phyloP scores from a whole-genome alignment of 257 asterid species.

The Solanum paucissectum region DNA sequence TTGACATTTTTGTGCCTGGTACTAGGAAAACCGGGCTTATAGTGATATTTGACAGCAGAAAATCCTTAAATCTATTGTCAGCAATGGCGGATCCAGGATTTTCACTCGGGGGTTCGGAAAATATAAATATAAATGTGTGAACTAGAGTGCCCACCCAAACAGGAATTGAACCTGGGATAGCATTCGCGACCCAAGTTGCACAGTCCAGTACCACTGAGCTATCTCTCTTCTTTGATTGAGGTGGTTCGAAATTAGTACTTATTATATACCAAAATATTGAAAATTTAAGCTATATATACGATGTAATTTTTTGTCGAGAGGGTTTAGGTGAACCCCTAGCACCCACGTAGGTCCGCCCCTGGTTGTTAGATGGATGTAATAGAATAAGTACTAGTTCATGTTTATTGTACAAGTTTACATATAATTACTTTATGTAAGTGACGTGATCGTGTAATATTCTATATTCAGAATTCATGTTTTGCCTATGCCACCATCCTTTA shows the following conservation, averaged over 20 bases:
- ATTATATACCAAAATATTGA: background rate
- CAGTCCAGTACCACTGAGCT: background rate
- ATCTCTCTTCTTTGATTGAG: background rate
- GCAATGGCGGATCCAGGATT: background rate
- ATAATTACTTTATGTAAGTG: background rate
- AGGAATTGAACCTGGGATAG: background rate
- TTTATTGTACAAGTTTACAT: background rate
- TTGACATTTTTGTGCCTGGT: background rate
- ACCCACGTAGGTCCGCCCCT: background rate
- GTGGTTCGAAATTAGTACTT: background rate
- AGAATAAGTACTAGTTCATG: background rate
- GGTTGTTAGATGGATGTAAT: background rate
- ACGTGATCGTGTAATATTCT: background rate
- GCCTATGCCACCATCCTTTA: background rate
- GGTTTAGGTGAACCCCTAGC: background rate
- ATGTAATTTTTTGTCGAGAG: background rate
- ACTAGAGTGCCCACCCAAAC: background rate
- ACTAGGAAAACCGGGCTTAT: background rate
- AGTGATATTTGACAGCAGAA: background rate
- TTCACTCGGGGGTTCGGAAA: background rate
- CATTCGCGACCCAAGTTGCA: background rate
- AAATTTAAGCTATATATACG: too few relatives aligned
- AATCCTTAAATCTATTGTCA: background rate
- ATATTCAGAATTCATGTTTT: background rate
- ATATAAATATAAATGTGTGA: background rate